Evolutionary conservation across 495 filamentous ascomycete genomes (phyloP), one percentile per base, ranked within the genome.

Genomic region (Choiromyces venosus): DNA sequence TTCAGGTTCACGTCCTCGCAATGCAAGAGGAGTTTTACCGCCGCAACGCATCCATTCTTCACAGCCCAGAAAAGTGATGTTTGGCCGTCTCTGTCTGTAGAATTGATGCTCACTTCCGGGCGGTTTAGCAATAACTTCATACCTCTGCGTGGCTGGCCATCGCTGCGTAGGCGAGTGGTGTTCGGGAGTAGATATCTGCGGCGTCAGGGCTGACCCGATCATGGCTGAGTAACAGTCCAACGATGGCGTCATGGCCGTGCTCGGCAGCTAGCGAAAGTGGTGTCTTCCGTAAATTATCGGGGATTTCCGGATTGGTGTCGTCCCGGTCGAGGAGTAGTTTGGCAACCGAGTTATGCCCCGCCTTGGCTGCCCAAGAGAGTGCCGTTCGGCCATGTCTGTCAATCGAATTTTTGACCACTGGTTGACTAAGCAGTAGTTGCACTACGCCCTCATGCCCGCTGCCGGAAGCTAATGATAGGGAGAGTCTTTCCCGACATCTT

Each of bases 321-420:
- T 7, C 8, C 9, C 21, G 46, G 9, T 65, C 68, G 4, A 76
- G 46, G 4, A 76, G 73, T 1, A 71, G 42, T 25, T 21, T n/a
- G 6, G 61, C 68, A 1, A 76, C 44, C 8, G 19, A 21, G 52
- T 68, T 69, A 39, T 75, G 74, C 6, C 73, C 73, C 1, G 64
- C 74, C 64, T 67, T 72, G 7, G 69, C 61, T 4, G 64, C 72
- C 72, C 74, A 76, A 21, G 67, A 66, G 33, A 75, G 72, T n/a
- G 65, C 40, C 6, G 73, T 66, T 56, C 46, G 46, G 46, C 46
- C 46, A 56, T 56, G 46, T 10, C 46, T 56, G 9, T 56, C 46
- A 25, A 56, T 56, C 6, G 8, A 29, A 56, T 56, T 56, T n/a
- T 56, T 10, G 8, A 14, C 46, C 25, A 0, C n/a, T 56, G 46